Evolutionary conservation across 2,329 filamentous ascomycete species (phyloP).

Genomic region (Monilinia aucupariae): DNA sequence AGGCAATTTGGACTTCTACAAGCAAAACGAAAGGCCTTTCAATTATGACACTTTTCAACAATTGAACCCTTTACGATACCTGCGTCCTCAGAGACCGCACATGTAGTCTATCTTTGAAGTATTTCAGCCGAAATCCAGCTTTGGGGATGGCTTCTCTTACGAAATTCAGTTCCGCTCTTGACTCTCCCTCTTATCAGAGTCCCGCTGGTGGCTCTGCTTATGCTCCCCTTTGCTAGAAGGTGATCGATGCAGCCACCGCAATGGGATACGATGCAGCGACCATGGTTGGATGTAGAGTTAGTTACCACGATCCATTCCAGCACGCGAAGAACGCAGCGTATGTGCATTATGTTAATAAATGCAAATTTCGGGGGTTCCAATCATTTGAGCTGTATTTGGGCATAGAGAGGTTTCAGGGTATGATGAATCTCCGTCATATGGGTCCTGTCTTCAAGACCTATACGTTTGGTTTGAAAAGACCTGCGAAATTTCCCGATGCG

Average conservation of each 20-base stretch:
- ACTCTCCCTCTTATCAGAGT: conserved; percentile 15
- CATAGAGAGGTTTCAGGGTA: conserved; percentile 12
- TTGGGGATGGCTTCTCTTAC: neutral
- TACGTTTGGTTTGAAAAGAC: conserved; percentile 1
- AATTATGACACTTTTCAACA: neutral
- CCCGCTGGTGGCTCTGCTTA: conserved; percentile 13
- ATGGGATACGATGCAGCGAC: conserved; percentile 17
- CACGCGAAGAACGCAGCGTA: conserved; percentile 9
- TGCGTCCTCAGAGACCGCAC: neutral
- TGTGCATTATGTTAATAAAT: conserved; percentile 6
- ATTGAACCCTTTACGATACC: neutral
- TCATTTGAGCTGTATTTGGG: conserved; percentile 6
- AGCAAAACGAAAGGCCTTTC: neutral
- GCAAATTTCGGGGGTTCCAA: conserved; percentile 5
- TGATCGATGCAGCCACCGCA: conserved; percentile 6
- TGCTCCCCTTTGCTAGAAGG: conserved; percentile 4
- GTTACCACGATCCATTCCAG: conserved; percentile 11
- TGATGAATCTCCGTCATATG: neutral
- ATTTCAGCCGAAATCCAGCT: neutral
- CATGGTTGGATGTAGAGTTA: conserved; percentile 15
- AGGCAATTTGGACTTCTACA: neutral
- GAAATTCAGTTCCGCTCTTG: conserved; percentile 8
- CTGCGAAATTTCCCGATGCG: conserved; percentile 2
- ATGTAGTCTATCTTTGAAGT: neutral
- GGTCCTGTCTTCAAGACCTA: neutral